Evolutionary conservation across 1,139 yeast species (phyloP).

Genomic region (Suhomyces maxii): DNA sequence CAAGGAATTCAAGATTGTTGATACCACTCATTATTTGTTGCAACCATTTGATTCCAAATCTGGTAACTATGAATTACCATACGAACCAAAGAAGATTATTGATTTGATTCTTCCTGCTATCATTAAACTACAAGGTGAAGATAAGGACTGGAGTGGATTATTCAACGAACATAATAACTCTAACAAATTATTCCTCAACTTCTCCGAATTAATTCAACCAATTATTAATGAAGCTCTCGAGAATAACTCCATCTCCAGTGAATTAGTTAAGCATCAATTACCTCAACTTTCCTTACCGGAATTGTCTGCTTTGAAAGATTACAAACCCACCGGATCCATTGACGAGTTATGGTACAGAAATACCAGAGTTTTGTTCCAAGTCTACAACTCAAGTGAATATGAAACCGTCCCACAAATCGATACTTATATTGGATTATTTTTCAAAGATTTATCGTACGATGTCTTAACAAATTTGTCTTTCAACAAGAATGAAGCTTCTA

Average conservation of each 20-base stretch:
- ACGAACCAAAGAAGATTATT: slow-evolving; percentile 52
- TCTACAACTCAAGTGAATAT: slow-evolving; percentile 56
- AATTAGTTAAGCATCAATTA: slow-evolving; percentile 44
- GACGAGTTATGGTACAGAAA: slow-evolving; percentile 42
- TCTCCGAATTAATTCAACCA: slow-evolving; percentile 33
- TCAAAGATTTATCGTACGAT: slow-evolving; percentile 77
- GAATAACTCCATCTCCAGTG: slow-evolving; percentile 40
- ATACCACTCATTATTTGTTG: slow-evolving; percentile 24
- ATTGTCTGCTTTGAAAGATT: slow-evolving; percentile 33
- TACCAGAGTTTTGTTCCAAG: slow-evolving; percentile 65
- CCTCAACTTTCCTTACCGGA: slow-evolving; percentile 52
- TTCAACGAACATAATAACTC: slow-evolving; percentile 6
- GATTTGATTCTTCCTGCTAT: slow-evolving; percentile 57
- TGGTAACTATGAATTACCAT: slow-evolving; percentile 46
- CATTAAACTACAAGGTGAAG: slow-evolving; percentile 30
- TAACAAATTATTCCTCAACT: slow-evolving; percentile 34
- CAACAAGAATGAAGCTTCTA: slow-evolving; percentile 84
- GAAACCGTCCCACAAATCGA: slow-evolving; percentile 73
- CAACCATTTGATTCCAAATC: slow-evolving; percentile 42
- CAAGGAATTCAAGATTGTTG: slow-evolving; percentile 32
- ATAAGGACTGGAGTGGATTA: slow-evolving; percentile 27
- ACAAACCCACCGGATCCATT: slow-evolving; percentile 33
- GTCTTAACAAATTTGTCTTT: slow-evolving; percentile 79
- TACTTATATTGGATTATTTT: slow-evolving; percentile 55
- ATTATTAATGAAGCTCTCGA: slow-evolving; percentile 37